Conservation (phyloP, 75 land plant species). For the Pinus tabuliformis region DNA sequence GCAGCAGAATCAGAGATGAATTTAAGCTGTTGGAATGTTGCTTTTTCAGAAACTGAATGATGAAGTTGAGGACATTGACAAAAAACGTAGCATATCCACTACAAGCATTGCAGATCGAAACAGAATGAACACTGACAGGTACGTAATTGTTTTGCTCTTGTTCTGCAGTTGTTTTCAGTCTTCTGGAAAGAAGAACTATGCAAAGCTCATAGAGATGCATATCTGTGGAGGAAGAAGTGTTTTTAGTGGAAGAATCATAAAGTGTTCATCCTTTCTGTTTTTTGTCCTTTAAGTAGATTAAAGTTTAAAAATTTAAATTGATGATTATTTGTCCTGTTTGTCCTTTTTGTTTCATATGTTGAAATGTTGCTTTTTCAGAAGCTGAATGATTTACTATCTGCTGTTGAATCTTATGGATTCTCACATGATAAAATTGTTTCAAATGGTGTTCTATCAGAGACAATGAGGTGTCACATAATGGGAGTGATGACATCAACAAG, state of each 20-base stretch:
- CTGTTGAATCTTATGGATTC: neutral
- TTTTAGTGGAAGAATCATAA: neutral
- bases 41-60: conserved; percentile 64
- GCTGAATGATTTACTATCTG: neutral
- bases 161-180: neutral
- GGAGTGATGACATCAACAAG: neutral
- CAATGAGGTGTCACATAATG: neutral
- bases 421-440: neutral
- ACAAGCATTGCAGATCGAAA: conserved; percentile 3
- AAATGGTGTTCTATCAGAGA: conserved; percentile 1
- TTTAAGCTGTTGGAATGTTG: conserved; percentile 5
- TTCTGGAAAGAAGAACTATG: neutral
- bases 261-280: neutral
- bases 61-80: conserved; percentile 20
- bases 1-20: neutral
- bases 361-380: neutral
- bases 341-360: neutral
- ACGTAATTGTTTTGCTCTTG: neutral
- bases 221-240: neutral
- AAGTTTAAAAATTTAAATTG: neutral
- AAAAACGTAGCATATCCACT: neutral
- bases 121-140: neutral
- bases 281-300: neutral
- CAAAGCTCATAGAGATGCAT: neutral
- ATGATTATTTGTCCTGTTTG: neutral